Evolutionary conservation across 345 rosid genomes (phyloP).

Genomic region (Moricandia arvensis): DNA sequence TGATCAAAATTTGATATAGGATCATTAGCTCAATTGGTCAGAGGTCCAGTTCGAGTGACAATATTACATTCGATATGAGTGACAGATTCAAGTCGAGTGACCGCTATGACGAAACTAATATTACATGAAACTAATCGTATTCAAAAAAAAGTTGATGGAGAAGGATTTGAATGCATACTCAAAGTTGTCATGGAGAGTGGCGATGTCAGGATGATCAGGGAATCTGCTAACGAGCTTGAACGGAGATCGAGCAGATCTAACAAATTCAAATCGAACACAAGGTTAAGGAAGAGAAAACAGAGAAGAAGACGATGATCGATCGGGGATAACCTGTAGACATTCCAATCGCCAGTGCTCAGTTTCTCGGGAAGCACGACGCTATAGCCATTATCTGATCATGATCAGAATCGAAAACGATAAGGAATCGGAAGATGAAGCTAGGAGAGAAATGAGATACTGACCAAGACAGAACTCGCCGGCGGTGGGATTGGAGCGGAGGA

Average conservation of each 20-base stretch:
- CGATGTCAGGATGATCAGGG: slow-evolving; percentile 80
- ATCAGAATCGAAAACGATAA: not conserved
- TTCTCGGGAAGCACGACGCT: slow-evolving; percentile 96
- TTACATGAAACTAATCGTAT: no score
- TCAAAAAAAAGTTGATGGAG: not conserved
- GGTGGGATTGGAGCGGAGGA: slow-evolving; percentile 53
- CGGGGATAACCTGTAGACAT: slow-evolving; percentile 69
- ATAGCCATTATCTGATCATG: slow-evolving; percentile 63
- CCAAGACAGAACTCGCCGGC: slow-evolving; percentile 79
- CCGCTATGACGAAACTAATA: no score
- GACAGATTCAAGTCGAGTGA: no score
- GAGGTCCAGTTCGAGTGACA: no score
- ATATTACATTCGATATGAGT: no score
- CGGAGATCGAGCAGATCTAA: slow-evolving; percentile 82
- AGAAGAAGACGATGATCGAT: not conserved
- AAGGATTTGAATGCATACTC: slow-evolving; percentile 48
- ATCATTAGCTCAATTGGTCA: no score
- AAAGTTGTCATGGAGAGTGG: slow-evolving; percentile 90
- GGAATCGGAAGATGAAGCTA: not conserved
- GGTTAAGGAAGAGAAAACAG: not conserved
- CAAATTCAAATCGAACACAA: not conserved
- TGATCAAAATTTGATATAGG: slow-evolving; percentile 16
- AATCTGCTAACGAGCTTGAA: slow-evolving; percentile 73
- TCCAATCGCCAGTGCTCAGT: slow-evolving; percentile 87
- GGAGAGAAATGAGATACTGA: slow-evolving; percentile 22